Base-by-base conservation (phyloP, 495 filamentous ascomycete genomes). In the Penicillium soppii region DNA sequence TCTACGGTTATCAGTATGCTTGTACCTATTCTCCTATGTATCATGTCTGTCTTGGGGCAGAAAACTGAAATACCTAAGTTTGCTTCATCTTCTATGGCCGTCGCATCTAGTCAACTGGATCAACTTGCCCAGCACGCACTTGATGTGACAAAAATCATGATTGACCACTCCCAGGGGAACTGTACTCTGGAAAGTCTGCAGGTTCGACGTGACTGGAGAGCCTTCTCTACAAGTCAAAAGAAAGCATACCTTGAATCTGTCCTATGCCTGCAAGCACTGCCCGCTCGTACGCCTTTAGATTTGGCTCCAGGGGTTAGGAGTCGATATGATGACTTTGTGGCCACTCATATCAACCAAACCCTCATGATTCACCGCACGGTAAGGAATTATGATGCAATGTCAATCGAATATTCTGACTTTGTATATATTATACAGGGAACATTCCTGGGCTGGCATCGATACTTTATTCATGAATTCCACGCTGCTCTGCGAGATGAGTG, bases 241-340 rank as follows among this genome's bases (percentile, higher is more conserved):
- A 80, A 69, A 32, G 62, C 63, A 12, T 89, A 85, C 54, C 82
- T 82, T 49, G 62, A 78, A 32, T 81, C 87, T 1, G 81, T 89
- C 17, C 72, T 79, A 42, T 90, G 87, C 57, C 57, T 90, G 9
- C 73, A 80, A 49, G 54, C 43, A 6, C 59, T 72, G 50, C 78
- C 82, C 0, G 50, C 80, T 0, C 75, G 62, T 12, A 77, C 73
- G 2, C 59, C 74, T 0, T 37, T 63, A 1, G 38, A 50, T 22
- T 43, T 68, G 1, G 75, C 76, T 52, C 75, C 37, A 4, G 79
- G 80, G 30, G 75, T 75, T 2, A 73, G 61, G 58, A 80, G 66
- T 63, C 73, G 82, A n/a, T 86, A 78, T 51, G 86, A 89, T 65
- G 85, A 89, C 63, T 89, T 89, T 61, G 72, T 83, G 23, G 82